Base-by-base conservation (phyloP, 23 red algal species). In the Gracilaria caudata region DNA sequence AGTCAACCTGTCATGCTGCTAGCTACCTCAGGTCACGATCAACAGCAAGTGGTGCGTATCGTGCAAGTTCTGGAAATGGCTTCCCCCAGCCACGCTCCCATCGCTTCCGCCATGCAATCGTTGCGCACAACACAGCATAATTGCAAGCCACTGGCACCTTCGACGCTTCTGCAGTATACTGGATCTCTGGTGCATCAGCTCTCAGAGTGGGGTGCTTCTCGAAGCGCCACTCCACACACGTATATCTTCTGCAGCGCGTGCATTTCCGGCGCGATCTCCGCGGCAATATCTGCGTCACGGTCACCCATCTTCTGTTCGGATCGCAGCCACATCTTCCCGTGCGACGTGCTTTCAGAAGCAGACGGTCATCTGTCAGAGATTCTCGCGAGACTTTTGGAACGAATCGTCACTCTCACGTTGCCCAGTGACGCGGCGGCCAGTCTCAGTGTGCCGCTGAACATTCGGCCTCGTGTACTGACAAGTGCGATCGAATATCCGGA, bases 351-450 rank as follows among this genome's bases (percentile, higher is more conserved):
- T 16, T 4, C 70, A 7, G 21, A 25, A 40, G 39, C 43, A 0
- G 70, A 75, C 13, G 70, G 5, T 4, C 70, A 26, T 23, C 70
- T 75, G 21, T 24, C 70, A 0, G 70, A 75, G 70, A 29, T 75
- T 25, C n/a, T 47, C 3, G 70, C 70, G 25, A 7, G 70, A 5
- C 70, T 75, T 7, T 14, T 75, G 38, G 12, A 75, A 13, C 1
- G 39, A 6, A 8, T n/a, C 10, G 10, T 75, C 37, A 75, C 70
- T 7, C 70, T 75, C 21, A 45, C 40, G 13, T 16, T 75, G 20
- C 70, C 70, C 25, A 26, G 12, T 16, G 70, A 4, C 66, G 66
- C 66, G 20, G 10, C 30, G 2, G 66, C 66, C 38, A 7, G 21
- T 7, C 21, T 39, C 11, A 14, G 1, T 9, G 25, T 65, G 60